A percentile compares a stretch with the other conserved stretches of the same genome.
phyloP scores from a whole-genome alignment of 805 yeast genomes.

The Novakomyces olei region DNA sequence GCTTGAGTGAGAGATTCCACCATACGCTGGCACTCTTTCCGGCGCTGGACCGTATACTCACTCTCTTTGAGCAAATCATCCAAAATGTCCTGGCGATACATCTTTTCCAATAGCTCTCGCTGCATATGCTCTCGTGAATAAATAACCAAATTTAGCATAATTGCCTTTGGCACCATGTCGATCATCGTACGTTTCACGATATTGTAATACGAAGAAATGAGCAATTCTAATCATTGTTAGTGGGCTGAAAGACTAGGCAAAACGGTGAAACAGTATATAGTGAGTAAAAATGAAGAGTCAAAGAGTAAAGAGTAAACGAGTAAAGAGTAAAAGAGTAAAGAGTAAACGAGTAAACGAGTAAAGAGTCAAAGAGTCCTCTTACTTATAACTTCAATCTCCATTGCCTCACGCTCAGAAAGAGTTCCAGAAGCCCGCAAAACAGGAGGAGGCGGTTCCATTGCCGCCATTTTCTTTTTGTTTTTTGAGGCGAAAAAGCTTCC shows the following conservation, averaged over 20 bases:
- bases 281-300: no score
- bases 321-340: no score
- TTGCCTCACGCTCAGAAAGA: constrained; percentile 83
- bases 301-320: no score
- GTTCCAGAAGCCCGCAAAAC: constrained; percentile 80
- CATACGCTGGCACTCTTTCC: constrained; percentile 89
- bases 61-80: constrained; percentile 72
- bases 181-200: constrained; percentile 87
- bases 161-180: constrained; percentile 84
- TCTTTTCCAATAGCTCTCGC: constrained; percentile 64
- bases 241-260: no score
- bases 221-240: constrained; percentile 36
- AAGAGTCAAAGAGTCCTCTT: neutral
- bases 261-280: no score
- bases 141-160: constrained; percentile 77
- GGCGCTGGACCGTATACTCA: constrained; percentile 75
- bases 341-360: neutral
- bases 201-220: constrained; percentile 72
- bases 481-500: constrained; percentile 87
- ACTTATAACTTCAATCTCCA: constrained; percentile 88
- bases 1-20: constrained; percentile 80
- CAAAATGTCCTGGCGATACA: constrained; percentile 50
- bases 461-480: constrained; percentile 79
- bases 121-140: constrained; percentile 67
- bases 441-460: constrained; percentile 95